Evolutionary conservation across 2,329 filamentous ascomycete species (phyloP).

Genomic region (Colletotrichum zoysiae): DNA sequence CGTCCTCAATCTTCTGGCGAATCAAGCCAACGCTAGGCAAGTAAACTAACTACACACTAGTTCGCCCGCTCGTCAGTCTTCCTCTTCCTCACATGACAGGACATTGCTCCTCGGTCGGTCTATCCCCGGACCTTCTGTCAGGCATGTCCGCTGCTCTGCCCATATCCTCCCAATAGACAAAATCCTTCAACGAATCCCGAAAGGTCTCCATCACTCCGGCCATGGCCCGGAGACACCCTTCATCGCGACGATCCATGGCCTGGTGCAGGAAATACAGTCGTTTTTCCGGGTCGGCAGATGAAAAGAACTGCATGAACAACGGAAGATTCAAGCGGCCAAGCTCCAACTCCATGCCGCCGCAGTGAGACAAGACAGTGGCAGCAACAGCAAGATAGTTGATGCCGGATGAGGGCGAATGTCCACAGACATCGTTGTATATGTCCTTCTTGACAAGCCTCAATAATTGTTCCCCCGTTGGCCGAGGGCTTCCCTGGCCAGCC

Average conservation of each 20-base stretch:
- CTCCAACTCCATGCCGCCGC: constrained; percentile 47
- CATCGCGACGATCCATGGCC: neutral
- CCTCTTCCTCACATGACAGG: neutral
- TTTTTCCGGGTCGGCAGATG: neutral
- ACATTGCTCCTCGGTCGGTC: neutral
- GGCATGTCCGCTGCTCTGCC: constrained; percentile 10
- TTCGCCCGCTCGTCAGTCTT: neutral
- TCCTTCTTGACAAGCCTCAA: constrained; percentile 45
- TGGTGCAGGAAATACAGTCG: neutral
- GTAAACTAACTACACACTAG: neutral
- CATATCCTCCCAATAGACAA: constrained; percentile 11
- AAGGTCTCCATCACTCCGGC: neutral
- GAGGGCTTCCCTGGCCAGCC: neutral
- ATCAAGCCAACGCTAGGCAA: neutral
- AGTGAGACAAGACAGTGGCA: constrained; percentile 44
- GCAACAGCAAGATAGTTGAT: constrained; percentile 52
- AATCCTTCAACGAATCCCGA: neutral
- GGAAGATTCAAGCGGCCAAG: constrained; percentile 47
- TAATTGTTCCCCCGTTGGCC: constrained; percentile 40
- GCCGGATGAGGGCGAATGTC: constrained; percentile 47
- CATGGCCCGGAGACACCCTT: constrained; percentile 2
- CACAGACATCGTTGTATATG: constrained; percentile 48
- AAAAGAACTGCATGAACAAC: constrained; percentile 18
- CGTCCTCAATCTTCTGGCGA: neutral
- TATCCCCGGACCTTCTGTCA: neutral